Evolutionary conservation across 2,329 filamentous ascomycete genomes (phyloP), one percentile per base, ranked within the genome.

Genomic region (Alternaria brassicicola): DNA sequence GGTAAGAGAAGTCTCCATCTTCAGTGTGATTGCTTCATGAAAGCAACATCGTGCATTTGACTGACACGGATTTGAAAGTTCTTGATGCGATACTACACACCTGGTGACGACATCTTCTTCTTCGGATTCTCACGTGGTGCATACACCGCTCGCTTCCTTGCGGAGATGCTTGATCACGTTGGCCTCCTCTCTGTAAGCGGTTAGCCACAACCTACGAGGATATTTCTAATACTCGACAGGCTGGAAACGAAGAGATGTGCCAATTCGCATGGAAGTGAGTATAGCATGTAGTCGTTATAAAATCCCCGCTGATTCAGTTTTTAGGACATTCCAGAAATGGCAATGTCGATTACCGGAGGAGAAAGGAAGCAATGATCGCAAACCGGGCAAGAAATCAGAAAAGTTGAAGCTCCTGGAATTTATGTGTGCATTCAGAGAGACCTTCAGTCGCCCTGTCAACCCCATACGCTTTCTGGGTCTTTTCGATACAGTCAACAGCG

Each of bases 231-330:
- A n/a, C 12, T 10, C 6, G 6, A 3, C 33, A 74, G 70, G 88
- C 90, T 50, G 91, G 92, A 10, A 96, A 96, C 67, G 90, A 96
- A 70, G 92, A 95, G 66, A 89, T 95, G 87, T 87, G 92, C 50
- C 83, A 85, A 4, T 96, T 96, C 72, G 91, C 90, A 0, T 95
- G 91, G 91, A 93, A 90, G 73, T 72, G 49, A 56, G 68, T 64
- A 6, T 8, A 5, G 2, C 23, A n/a, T 19, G 10, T 2, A 15
- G n/a, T 7, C 19, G 7, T 39, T 17, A 13, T 45, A 2, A 13
- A 19, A 6, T n/a, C 10, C 5, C 2, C 6, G 12, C 35, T 56
- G 25, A 61, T 19, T 7, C 3, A 19, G 15, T n/a, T 1, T 15
- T 25, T 15, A 72, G 70, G 31, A 88, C 89, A 0, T 93, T 92